Percentiles rank a stretch among this genome's conserved stretches.
These are phyloP conservation scores for Boletus rubropictus DNA, from an alignment of 768 basidiomycete species.

Conservation along the genomic window DNA sequence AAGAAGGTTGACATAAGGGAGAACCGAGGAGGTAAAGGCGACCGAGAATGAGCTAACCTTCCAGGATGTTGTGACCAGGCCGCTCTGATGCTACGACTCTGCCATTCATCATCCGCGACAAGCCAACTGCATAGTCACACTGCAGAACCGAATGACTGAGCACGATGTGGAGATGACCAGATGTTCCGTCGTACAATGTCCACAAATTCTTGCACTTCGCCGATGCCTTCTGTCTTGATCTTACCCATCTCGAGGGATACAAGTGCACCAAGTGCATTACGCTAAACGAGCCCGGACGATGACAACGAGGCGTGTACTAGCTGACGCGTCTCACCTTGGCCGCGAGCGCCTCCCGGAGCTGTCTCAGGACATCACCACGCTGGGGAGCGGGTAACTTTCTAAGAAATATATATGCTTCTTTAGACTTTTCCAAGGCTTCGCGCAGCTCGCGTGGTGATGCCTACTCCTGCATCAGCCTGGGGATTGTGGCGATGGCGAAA, in stretches of 20 bases:
- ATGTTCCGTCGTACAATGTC: conserved; percentile 65
- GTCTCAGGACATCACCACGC: conserved; percentile 82
- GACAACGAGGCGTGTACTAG: neutral
- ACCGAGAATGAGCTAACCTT: conserved; percentile 45
- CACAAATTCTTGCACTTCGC: conserved; percentile 93
- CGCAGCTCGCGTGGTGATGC: conserved; percentile 72
- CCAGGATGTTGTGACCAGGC: conserved; percentile 84
- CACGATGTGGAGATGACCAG: neutral
- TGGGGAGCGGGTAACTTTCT: conserved; percentile 79
- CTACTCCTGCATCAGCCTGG: conserved; percentile 30
- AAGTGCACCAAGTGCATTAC: conserved; percentile 73
- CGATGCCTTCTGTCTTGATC: conserved; percentile 83
- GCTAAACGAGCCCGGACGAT: conserved; percentile 36
- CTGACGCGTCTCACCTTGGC: conserved; percentile 49
- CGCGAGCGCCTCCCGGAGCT: conserved; percentile 78
- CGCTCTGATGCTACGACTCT: conserved; percentile 83
- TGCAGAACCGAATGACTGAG: conserved; percentile 28
- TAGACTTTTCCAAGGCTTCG: conserved; percentile 57
- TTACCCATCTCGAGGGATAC: conserved; percentile 90
- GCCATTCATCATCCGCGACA: conserved; percentile 94
- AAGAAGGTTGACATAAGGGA: conserved; percentile 8
- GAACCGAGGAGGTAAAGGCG: neutral
- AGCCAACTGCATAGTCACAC: conserved; percentile 93
- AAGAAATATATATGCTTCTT: conserved; percentile 68
- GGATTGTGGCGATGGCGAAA: neutral